phyloP scores from a whole-genome alignment of 2,329 filamentous ascomycete genomes.

The Cladosporium velox region DNA sequence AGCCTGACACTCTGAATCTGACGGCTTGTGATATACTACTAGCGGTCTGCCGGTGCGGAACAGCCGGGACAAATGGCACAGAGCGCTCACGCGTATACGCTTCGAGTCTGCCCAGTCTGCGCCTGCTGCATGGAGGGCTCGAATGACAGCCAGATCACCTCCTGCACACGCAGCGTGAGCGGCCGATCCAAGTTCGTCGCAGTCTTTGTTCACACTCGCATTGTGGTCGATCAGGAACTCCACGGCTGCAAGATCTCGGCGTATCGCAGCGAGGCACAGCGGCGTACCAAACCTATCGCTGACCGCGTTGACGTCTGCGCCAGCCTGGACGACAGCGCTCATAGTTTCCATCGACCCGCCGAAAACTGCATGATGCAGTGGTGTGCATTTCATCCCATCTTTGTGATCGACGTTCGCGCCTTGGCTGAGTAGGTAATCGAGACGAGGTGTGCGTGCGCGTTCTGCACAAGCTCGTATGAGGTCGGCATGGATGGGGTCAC shows the following conservation, averaged over 20 bases:
- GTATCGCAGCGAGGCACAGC: background rate
- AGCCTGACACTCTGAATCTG: background rate
- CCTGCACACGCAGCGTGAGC: background rate
- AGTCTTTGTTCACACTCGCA: background rate
- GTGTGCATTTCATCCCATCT: background rate
- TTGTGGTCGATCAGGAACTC: background rate
- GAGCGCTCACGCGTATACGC: background rate
- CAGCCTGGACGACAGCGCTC: background rate
- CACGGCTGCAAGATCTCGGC: background rate
- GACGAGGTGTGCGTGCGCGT: background rate
- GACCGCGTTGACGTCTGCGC: background rate
- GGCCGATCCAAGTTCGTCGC: background rate
- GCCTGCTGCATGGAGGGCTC: background rate
- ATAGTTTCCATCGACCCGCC: background rate
- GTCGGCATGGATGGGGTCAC: background rate
- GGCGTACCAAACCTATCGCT: background rate
- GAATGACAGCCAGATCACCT: background rate
- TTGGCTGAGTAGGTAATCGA: background rate
- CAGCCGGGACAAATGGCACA: background rate
- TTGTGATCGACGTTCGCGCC: background rate
- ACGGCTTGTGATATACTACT: background rate
- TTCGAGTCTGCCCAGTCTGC: background rate
- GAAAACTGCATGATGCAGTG: background rate
- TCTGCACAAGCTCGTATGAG: background rate
- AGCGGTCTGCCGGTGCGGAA: background rate